A percentile compares a stretch with the other conserved stretches of the same genome.
These are phyloP conservation scores for Piper longum DNA, from an alignment of 164 flowering plant genomes.

Conservation along the genomic window DNA sequence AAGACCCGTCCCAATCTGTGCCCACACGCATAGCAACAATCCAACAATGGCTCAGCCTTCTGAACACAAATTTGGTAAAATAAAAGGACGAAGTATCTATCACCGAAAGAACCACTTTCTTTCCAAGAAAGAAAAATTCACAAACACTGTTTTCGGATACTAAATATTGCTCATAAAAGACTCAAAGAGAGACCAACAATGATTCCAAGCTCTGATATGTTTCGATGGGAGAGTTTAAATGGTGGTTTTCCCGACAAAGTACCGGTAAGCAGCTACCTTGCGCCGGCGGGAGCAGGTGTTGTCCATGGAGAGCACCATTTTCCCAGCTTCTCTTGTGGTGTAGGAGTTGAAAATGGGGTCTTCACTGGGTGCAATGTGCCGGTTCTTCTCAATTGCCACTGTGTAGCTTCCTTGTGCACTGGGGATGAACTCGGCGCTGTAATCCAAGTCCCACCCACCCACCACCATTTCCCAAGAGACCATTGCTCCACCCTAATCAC, in stretches of 20 bases:
- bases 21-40: too few species aligned
- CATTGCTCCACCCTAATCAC: constrained; percentile 58
- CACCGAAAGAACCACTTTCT: too few species aligned
- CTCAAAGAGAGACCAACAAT: too few species aligned
- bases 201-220: too few species aligned
- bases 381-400: constrained; percentile 57
- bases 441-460: constrained; percentile 95
- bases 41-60: too few species aligned
- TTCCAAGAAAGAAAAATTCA: too few species aligned
- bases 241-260: constrained; percentile 47
- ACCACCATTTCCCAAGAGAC: constrained; percentile 91
- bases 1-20: too few species aligned
- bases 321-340: constrained; percentile 60
- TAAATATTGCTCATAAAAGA: too few species aligned
- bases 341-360: constrained; percentile 71
- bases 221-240: too few species aligned
- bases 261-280: constrained; percentile 88
- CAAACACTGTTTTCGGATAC: too few species aligned
- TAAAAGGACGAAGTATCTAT: too few species aligned
- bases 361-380: constrained; percentile 28
- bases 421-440: constrained; percentile 83
- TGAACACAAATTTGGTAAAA: too few species aligned
- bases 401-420: constrained; percentile 61
- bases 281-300: constrained; percentile 53
- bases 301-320: constrained; percentile 72